phyloP scores from a whole-genome alignment of 2,329 filamentous ascomycete genomes.

The Beauveria sp. region DNA sequence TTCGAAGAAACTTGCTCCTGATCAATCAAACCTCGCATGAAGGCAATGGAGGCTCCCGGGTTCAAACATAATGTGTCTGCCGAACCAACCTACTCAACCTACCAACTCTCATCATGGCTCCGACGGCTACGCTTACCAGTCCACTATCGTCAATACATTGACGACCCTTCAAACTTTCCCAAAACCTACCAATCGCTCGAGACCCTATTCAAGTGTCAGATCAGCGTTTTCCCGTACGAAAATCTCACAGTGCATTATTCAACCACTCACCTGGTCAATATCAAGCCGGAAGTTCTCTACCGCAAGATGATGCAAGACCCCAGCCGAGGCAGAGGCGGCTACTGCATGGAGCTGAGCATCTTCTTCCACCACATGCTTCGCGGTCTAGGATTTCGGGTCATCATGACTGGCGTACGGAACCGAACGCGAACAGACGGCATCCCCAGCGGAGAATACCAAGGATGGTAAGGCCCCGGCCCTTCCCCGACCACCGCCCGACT shows the following conservation, averaged over 20 bases:
- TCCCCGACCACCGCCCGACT: background rate
- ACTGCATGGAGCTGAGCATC: slow-evolving; percentile 53
- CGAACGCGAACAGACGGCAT: slow-evolving; percentile 31
- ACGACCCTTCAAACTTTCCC: background rate
- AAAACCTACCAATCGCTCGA: background rate
- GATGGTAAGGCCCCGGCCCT: slow-evolving; percentile 29
- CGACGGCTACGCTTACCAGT: background rate
- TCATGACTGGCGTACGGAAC: slow-evolving; percentile 47
- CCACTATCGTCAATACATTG: background rate
- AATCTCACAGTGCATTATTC: slow-evolving; percentile 50
- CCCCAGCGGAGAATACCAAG: slow-evolving; percentile 35
- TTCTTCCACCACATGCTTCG: slow-evolving; percentile 47
- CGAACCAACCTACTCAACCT: background rate
- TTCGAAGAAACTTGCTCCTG: background rate
- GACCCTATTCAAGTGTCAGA: background rate
- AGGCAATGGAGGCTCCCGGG: background rate
- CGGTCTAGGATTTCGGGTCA: slow-evolving; percentile 43
- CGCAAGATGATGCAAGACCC: slow-evolving; percentile 37
- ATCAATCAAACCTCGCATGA: background rate
- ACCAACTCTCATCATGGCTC: background rate
- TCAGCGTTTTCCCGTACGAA: slow-evolving; percentile 42
- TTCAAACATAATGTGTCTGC: background rate
- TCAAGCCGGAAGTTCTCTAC: slow-evolving; percentile 40
- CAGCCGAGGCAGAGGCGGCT: slow-evolving; percentile 42
- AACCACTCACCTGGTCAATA: slow-evolving; percentile 27